These are phyloP conservation scores for Geranium incanum DNA, from an alignment of 441 rosid genomes.

Conservation along the genomic window DNA sequence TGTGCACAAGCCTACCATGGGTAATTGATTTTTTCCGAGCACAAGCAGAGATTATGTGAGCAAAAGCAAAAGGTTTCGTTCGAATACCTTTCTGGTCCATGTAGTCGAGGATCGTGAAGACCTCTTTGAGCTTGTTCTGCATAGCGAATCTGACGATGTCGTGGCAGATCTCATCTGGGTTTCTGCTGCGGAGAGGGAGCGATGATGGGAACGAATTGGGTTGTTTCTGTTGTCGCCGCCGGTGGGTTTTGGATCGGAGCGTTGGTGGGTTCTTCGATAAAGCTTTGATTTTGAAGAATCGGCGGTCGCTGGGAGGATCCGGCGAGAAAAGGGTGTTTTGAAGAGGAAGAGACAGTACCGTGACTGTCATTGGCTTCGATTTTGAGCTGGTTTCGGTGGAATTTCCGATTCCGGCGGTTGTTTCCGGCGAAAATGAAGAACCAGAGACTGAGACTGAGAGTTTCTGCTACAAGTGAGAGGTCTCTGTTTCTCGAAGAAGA, in stretches of 20 bases:
- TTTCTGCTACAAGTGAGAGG: no score
- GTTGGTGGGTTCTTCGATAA: conserved; percentile 15
- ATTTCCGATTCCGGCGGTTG: no score
- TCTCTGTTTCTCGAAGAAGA: no score
- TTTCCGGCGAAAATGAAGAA: no score
- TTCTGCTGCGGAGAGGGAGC: conserved; percentile 52
- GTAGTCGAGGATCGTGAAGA: conserved; percentile 64
- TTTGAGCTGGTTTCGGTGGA: no score
- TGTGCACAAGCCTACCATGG: conserved; percentile 55
- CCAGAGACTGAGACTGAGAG: no score
- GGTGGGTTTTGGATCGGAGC: conserved; percentile 17
- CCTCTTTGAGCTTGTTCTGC: conserved; percentile 57
- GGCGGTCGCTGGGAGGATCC: conserved; percentile 11
- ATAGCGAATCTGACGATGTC: conserved; percentile 54
- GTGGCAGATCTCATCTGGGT: conserved; percentile 54
- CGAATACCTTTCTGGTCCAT: conserved; percentile 74
- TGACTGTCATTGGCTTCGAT: no score
- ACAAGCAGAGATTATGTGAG: conserved; percentile 67
- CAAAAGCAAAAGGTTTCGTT: conserved; percentile 61
- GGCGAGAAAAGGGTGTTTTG: neutral
- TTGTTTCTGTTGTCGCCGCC: conserved; percentile 24
- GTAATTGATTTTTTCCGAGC: conserved; percentile 47
- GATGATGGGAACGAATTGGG: conserved; percentile 60
- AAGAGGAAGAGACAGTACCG: no score
- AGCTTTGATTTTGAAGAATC: conserved; percentile 24